These are phyloP conservation scores for Phoma sp. DNA, from an alignment of 2,329 filamentous ascomycete genomes.

Conservation along the genomic window DNA sequence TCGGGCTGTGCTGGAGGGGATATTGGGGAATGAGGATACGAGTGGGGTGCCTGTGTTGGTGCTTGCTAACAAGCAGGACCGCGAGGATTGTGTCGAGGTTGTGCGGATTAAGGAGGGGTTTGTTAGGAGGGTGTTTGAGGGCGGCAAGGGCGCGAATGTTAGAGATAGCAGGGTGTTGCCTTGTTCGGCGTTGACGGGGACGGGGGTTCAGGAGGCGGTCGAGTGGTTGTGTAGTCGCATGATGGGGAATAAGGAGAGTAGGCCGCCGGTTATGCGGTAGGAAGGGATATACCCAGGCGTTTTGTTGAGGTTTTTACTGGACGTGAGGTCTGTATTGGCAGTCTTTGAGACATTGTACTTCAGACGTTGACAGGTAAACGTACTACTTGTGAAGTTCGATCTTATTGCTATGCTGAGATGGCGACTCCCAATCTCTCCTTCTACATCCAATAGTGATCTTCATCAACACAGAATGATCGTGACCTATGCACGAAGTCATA, in stretches of 20 bases:
- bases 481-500: too few relatives aligned
- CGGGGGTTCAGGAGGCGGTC: slow-evolving; percentile 90
- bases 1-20: slow-evolving; percentile 84
- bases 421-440: too few relatives aligned
- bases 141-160: slow-evolving; percentile 84
- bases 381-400: too few relatives aligned
- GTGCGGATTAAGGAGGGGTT: slow-evolving; percentile 96
- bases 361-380: too few relatives aligned
- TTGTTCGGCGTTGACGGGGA: slow-evolving; percentile 83
- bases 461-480: too few relatives aligned
- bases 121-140: slow-evolving; percentile 94
- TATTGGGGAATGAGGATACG: slow-evolving; percentile 84
- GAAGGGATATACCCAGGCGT: slow-evolving; percentile 1
- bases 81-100: slow-evolving; percentile 96
- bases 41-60: slow-evolving; percentile 91
- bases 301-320: background rate
- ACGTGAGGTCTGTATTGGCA: too few relatives aligned
- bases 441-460: too few relatives aligned
- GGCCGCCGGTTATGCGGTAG: slow-evolving; percentile 91
- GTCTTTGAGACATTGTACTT: too few relatives aligned
- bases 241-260: slow-evolving; percentile 93
- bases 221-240: slow-evolving; percentile 93
- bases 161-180: slow-evolving; percentile 91
- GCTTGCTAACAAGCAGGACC: slow-evolving; percentile 95
- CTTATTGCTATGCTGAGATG: too few relatives aligned